Conservation (phyloP, 2,329 filamentous ascomycete species). For the Thyridium curvatum region DNA sequence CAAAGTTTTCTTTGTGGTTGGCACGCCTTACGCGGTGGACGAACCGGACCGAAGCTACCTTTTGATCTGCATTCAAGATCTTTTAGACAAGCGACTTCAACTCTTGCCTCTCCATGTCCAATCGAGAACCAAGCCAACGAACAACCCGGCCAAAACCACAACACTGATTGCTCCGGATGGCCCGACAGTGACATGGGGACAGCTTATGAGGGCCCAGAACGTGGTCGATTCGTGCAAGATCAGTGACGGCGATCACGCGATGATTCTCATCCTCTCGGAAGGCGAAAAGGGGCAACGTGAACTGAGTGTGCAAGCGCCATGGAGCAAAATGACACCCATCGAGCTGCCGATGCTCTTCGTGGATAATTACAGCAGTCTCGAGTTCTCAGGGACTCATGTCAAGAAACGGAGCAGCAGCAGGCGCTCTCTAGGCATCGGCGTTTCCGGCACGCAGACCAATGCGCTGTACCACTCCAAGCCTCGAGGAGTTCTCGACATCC, state of each 20-base stretch:
- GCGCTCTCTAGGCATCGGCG: constrained; percentile 37
- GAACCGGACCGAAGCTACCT: constrained; percentile 48
- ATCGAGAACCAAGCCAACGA: constrained; percentile 22
- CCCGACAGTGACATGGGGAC: constrained; percentile 37
- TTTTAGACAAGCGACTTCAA: constrained; percentile 59
- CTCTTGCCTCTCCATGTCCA: constrained; percentile 58
- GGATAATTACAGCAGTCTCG: constrained; percentile 54
- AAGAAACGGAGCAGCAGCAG: constrained; percentile 45
- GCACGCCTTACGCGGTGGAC: constrained; percentile 49
- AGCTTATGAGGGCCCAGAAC: constrained; percentile 54
- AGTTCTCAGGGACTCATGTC: constrained; percentile 44
- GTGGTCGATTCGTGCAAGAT: constrained; percentile 70
- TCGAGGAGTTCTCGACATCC: constrained; percentile 57
- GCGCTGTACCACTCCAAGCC: constrained; percentile 52
- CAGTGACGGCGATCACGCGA: constrained; percentile 58
- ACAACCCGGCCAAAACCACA: constrained; percentile 15
- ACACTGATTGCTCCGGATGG: constrained; percentile 22
- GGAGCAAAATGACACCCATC: constrained; percentile 66
- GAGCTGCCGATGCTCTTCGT: constrained; percentile 53
- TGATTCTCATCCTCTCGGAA: constrained; percentile 64
- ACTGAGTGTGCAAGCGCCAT: constrained; percentile 68
- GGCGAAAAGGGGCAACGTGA: constrained; percentile 57
- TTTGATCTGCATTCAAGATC: constrained; percentile 65
- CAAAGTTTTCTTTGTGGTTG: constrained; percentile 62
- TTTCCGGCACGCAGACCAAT: constrained; percentile 39